phyloP scores from a whole-genome alignment of 441 rosid genomes.

The Viola pubescens region DNA sequence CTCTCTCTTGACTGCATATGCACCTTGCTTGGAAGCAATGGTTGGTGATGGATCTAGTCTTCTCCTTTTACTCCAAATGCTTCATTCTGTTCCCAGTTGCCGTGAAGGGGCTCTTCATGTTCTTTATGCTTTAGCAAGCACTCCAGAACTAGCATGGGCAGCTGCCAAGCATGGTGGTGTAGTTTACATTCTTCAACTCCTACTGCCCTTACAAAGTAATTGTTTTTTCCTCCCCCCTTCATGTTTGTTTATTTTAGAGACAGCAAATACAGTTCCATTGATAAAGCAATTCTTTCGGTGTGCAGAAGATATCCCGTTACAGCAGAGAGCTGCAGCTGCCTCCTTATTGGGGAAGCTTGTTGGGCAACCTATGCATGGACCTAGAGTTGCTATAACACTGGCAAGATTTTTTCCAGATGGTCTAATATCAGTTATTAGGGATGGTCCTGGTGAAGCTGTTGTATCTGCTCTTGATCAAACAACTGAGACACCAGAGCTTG shows the following conservation, averaged over 20 bases:
- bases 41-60: conserved; percentile 99
- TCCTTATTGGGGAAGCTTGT: conserved; percentile 95
- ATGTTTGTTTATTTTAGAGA: conserved; percentile 17
- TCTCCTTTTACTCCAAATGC: conserved; percentile 94
- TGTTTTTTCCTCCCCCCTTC: conserved; percentile 14
- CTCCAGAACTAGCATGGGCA: conserved; percentile 99
- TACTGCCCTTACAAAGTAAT: conserved; percentile 85
- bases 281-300: conserved; percentile 20
- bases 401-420: conserved; percentile 99
- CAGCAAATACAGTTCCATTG: conserved; percentile 11
- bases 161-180: conserved; percentile 99
- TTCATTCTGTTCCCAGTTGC: conserved; percentile 78
- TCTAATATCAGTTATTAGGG: conserved; percentile 84
- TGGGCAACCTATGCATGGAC: conserved; percentile 99
- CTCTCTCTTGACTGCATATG: conserved; percentile 91
- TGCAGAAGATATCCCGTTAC: conserved; percentile 94
- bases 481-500: conserved; percentile 99
- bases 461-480: conserved; percentile 90
- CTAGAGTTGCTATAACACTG: conserved; percentile 95
- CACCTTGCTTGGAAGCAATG: conserved; percentile 99
- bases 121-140: conserved; percentile 98
- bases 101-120: conserved; percentile 98
- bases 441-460: conserved; percentile 99
- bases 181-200: conserved; percentile 92
- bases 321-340: conserved; percentile 97